These are phyloP conservation scores for Quercus phellos DNA, from an alignment of 331 rosid species.

Conservation along the genomic window DNA sequence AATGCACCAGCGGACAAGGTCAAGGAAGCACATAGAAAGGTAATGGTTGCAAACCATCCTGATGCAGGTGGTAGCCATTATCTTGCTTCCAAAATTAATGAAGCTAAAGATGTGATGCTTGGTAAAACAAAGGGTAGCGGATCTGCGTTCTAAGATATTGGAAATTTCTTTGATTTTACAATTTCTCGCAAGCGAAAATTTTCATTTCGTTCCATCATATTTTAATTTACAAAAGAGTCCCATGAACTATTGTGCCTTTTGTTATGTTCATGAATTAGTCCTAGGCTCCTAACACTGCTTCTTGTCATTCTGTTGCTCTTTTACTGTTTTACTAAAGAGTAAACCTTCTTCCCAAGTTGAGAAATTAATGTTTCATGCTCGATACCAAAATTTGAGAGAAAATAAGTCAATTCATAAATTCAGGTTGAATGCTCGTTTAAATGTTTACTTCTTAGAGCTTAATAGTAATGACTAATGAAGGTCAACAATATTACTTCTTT, in stretches of 20 bases:
- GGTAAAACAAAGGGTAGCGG: conserved; percentile 53
- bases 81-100: conserved; percentile 78
- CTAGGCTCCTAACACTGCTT: not conserved
- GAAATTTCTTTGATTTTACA: not conserved
- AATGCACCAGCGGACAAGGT: conserved; percentile 55
- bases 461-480: not conserved
- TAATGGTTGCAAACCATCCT: conserved; percentile 82
- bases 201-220: not conserved
- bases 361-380: not conserved
- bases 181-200: not conserved
- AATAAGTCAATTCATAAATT: too few relatives aligned
- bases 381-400: not conserved
- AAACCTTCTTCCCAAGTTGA: too few relatives aligned
- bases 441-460: not conserved
- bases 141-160: conserved; percentile 43
- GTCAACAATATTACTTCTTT: not conserved
- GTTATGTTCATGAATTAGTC: not conserved
- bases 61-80: conserved; percentile 84
- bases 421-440: not conserved
- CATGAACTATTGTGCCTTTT: not conserved
- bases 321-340: not conserved
- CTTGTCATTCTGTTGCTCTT: not conserved
- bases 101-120: conserved; percentile 70
- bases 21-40: conserved; percentile 75
- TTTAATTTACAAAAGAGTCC: not conserved